Conservation (phyloP, 345 rosid genomes). For the Acer yangbiense region DNA sequence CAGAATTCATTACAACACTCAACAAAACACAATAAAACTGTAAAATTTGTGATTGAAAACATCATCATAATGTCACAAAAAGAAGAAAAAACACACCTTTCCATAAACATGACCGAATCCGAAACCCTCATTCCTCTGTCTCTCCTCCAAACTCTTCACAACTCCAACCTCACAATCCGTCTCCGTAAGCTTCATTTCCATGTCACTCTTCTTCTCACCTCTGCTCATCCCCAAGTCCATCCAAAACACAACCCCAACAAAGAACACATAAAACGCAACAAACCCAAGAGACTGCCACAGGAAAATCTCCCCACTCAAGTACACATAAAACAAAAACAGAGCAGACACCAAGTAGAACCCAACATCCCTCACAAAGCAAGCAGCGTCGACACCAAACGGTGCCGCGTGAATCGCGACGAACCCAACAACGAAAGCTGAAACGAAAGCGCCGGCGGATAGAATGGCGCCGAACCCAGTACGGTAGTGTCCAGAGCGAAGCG, state of each 20-base stretch:
- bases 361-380: slow-evolving; percentile 78
- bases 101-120: slow-evolving; percentile 39
- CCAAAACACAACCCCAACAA: slow-evolving; percentile 91
- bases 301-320: slow-evolving; percentile 93
- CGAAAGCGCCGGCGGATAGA: slow-evolving; percentile 88
- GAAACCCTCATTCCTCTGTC: slow-evolving; percentile 28
- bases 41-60: not conserved
- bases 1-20: not conserved
- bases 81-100: slow-evolving; percentile 38
- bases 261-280: slow-evolving; percentile 80
- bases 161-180: slow-evolving; percentile 45
- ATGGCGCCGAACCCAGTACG: slow-evolving; percentile 94
- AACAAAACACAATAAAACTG: not conserved
- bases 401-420: slow-evolving; percentile 91
- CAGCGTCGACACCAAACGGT: slow-evolving; percentile 75
- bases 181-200: slow-evolving; percentile 18
- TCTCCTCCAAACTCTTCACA: slow-evolving; percentile 33
- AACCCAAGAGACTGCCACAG: slow-evolving; percentile 93
- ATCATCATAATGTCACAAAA: not conserved
- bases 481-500: slow-evolving; percentile 79
- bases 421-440: slow-evolving; percentile 91
- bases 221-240: slow-evolving; percentile 69
- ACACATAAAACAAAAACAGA: slow-evolving; percentile 76
- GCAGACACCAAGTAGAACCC: slow-evolving; percentile 75
- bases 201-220: slow-evolving; percentile 30